These are phyloP conservation scores for Aphanocladium album DNA, from an alignment of 2,329 filamentous ascomycete genomes.

Conservation along the genomic window DNA sequence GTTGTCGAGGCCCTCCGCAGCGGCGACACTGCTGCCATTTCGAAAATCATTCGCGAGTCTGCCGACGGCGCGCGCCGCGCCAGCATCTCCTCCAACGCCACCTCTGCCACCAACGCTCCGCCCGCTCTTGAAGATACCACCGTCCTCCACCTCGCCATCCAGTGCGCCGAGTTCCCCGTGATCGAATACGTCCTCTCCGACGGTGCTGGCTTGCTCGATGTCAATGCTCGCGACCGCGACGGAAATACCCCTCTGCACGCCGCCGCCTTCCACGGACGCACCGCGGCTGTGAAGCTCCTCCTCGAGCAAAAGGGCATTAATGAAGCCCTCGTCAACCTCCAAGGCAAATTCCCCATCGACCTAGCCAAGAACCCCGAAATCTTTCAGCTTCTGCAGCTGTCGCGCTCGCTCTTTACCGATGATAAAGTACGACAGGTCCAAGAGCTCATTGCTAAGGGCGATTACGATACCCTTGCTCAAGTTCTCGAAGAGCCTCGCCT, in stretches of 20 bases:
- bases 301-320: conserved; percentile 81
- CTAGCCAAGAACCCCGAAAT: conserved; percentile 89
- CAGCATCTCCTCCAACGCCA: conserved; percentile 52
- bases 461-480: conserved; percentile 74
- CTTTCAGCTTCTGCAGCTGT: conserved; percentile 89
- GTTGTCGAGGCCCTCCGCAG: conserved; percentile 88
- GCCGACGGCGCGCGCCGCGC: conserved; percentile 46
- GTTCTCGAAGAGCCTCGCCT: conserved; percentile 80
- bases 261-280: conserved; percentile 76
- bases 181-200: conserved; percentile 91
- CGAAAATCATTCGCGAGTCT: conserved; percentile 72
- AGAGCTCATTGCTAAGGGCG: conserved; percentile 62
- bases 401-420: conserved; percentile 85
- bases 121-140: conserved; percentile 71
- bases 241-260: conserved; percentile 92
- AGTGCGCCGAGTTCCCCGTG: conserved; percentile 88
- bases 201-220: conserved; percentile 61
- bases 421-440: conserved; percentile 81
- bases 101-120: conserved; percentile 35
- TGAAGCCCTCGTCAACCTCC: conserved; percentile 78
- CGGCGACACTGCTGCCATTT: conserved; percentile 86
- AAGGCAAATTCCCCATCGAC: conserved; percentile 81
- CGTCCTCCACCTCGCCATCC: conserved; percentile 86
- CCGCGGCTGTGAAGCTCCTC: conserved; percentile 74
- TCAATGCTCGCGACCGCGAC: conserved; percentile 88